Base-by-base conservation (phyloP, 495 filamentous ascomycete genomes). In the Xylaria telfairii region DNA sequence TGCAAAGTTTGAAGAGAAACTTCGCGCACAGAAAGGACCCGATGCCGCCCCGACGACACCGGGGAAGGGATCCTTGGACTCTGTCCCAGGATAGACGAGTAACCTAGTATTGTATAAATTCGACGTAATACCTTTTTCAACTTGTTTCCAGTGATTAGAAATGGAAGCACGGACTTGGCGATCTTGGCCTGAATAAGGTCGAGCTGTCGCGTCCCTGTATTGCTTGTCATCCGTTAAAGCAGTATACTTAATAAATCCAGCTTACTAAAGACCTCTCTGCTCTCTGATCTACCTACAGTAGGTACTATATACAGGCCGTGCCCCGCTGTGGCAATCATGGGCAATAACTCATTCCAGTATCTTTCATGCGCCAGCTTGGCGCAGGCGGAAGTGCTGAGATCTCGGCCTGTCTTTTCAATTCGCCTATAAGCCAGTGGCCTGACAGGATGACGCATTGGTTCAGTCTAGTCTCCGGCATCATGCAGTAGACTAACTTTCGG, bases 1-100 rank as follows among this genome's bases (percentile, higher is more conserved):
- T 81, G 92, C 92, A 54, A 94, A 92, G 81, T 99, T 99, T 81
- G 96, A 99, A 79, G 93, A 97, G 84, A 97, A 97, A 82, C 81
- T 99, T 74, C 89, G 88, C 77, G 86, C 89, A 76, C 92, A 94
- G 74, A 95, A 93, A 71, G 80, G 83, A n/a, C 71, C 77, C 26
- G 75, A 78, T 60, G 78, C 77, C 49, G 86, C 65, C 77, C 89
- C 75, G 28, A 83, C 87, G n/a, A 91, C 89, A 8, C 82, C 85
- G 41, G 89, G 89, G 28, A 91, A 92, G 79, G 90, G 88, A 26
- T 86, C 87, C 51, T 73, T 94, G 56, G 92, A 95, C 80, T 88
- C 82, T 21, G 89, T 86, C 8, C 79, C 81, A 56, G 83, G 84
- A 67, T 86, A 78, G 81, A 68, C 37, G 44, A 59, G 30, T 47